Percentiles rank a stretch among this genome's conserved stretches.
Conservation (phyloP, 176 grass and related monocot genomes). For the Cenchrus fungigraminus region DNA sequence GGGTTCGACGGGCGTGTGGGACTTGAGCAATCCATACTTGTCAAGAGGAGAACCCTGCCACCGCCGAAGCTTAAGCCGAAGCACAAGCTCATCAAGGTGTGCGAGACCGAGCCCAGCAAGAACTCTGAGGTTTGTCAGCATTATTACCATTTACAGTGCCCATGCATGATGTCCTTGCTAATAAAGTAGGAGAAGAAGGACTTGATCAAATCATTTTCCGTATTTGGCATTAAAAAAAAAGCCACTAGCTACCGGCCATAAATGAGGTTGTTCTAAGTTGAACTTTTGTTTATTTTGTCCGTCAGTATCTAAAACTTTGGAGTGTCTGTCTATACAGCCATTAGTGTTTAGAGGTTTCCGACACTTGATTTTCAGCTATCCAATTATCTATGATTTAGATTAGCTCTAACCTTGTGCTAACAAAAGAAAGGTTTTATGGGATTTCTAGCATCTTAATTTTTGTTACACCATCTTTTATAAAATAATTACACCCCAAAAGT, state of each 20-base stretch:
- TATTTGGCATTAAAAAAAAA: constrained; percentile 1
- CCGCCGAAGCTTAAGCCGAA: background rate
- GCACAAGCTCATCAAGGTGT: constrained; percentile 37
- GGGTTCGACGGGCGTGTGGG: background rate
- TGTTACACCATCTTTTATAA: background rate
- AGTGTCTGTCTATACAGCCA: background rate
- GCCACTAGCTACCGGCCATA: background rate
- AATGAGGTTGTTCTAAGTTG: background rate
- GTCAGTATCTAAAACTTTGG: background rate
- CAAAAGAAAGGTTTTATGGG: background rate
- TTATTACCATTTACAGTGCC: background rate
- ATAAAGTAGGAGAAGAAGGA: background rate
- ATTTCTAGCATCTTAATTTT: background rate
- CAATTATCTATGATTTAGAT: background rate
- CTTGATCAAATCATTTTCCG: background rate
- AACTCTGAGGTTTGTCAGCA: constrained; percentile 8
- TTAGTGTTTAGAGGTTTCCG: background rate
- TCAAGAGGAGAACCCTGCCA: background rate
- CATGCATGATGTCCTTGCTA: background rate
- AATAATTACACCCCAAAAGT: background rate
- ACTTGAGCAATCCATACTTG: background rate
- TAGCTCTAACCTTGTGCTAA: background rate
- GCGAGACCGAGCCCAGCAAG: constrained; percentile 21
- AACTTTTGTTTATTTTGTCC: background rate
- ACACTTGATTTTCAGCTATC: background rate